These are phyloP conservation scores for Asterophora parasitica DNA, from an alignment of 768 basidiomycete species.

Conservation along the genomic window DNA sequence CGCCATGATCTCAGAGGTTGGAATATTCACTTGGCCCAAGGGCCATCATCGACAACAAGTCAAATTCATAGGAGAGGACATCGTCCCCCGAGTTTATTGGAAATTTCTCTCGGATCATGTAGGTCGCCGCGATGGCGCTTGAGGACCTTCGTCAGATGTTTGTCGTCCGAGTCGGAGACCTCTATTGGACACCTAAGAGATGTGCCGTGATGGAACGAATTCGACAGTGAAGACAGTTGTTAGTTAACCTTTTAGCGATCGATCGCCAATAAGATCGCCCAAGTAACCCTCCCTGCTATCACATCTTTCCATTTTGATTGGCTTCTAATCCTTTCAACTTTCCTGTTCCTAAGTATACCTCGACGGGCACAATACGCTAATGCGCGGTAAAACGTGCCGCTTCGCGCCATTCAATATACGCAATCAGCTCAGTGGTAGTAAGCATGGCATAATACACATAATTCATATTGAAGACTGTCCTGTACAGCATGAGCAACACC, in stretches of 20 bases:
- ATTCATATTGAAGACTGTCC: no score
- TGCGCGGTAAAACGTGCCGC: no score
- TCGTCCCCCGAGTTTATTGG: background rate
- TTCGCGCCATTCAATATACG: no score
- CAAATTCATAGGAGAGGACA: background rate
- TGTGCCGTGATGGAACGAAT: background rate
- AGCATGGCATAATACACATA: no score
- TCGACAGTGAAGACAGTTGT: background rate
- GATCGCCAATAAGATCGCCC: background rate
- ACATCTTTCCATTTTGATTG: background rate
- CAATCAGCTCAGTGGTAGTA: no score
- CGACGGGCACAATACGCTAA: no score
- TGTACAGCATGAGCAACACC: no score
- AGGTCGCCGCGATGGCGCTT: no score
- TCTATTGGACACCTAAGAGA: no score
- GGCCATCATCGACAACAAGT: background rate
- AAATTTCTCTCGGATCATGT: constrained; percentile 2
- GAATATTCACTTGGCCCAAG: background rate
- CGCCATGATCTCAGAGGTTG: background rate
- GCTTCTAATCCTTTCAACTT: constrained; percentile 4
- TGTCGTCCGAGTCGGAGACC: no score
- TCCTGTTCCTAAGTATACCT: constrained; percentile 4
- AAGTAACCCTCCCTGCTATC: background rate
- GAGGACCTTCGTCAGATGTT: no score
- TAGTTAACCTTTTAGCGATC: constrained; percentile 7